Conservation (phyloP, 768 basidiomycete species). For the Mycena polygramma region DNA sequence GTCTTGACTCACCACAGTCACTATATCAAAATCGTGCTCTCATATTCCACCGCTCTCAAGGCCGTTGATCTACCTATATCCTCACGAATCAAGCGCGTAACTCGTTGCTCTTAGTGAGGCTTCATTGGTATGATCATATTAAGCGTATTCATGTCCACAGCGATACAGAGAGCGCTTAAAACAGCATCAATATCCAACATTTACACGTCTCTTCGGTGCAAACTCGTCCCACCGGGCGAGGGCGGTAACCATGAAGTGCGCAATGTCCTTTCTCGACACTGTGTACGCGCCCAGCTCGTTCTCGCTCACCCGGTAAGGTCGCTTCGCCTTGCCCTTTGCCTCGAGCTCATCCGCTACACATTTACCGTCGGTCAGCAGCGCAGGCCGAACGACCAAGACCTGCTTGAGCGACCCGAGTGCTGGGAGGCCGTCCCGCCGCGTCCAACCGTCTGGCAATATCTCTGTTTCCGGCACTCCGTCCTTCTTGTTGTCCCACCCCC, state of each 20-base stretch:
- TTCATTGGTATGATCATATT: too few species aligned
- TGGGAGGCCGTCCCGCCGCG: slow-evolving; percentile 45
- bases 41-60: too few species aligned
- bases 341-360: slow-evolving; percentile 34
- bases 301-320: slow-evolving; percentile 52
- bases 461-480: slow-evolving; percentile 61
- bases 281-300: slow-evolving; percentile 52
- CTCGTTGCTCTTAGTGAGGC: too few species aligned
- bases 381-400: slow-evolving; percentile 63
- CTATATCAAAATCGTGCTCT: too few species aligned
- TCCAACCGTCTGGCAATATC: slow-evolving; percentile 51
- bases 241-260: slow-evolving; percentile 63
- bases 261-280: slow-evolving; percentile 71
- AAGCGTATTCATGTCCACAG: too few species aligned
- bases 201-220: slow-evolving; percentile 50
- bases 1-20: too few species aligned
- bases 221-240: slow-evolving; percentile 50
- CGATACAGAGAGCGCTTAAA: too few species aligned
- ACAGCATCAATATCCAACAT: slow-evolving; percentile 20
- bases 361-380: slow-evolving; percentile 68
- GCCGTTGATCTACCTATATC: too few species aligned
- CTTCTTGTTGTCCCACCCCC: slow-evolving; percentile 58
- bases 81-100: too few species aligned
- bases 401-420: slow-evolving; percentile 50
- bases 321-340: slow-evolving; percentile 33